Conservation (phyloP, 139 green algal species). For the Tetraselmis chui region DNA sequence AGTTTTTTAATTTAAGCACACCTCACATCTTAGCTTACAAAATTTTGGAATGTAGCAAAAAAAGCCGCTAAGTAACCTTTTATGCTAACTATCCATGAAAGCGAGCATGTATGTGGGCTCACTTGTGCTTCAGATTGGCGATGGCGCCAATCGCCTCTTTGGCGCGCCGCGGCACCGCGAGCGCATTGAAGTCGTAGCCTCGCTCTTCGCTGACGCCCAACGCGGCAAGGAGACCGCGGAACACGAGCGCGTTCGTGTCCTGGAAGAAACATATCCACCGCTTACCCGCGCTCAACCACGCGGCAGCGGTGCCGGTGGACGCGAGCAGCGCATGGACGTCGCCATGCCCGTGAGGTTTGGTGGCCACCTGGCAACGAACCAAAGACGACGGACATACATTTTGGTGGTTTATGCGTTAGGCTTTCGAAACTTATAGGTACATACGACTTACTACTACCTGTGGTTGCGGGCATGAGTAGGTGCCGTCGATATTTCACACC, state of each 20-base stretch:
- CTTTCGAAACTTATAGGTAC: too few relatives aligned
- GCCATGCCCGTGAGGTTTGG: slow-evolving; percentile 96
- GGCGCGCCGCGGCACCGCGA: slow-evolving; percentile 70
- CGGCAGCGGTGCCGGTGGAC: slow-evolving; percentile 51
- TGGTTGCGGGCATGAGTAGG: too few relatives aligned
- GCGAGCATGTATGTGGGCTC: background rate
- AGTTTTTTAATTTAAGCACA: too few relatives aligned
- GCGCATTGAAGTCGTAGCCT: slow-evolving; percentile 88
- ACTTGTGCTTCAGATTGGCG: slow-evolving; percentile 35
- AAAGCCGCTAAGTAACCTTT: too few relatives aligned
- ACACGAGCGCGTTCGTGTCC: slow-evolving; percentile 96
- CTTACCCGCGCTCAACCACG: slow-evolving; percentile 63
- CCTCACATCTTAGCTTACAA: too few relatives aligned
- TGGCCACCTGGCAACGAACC: slow-evolving; percentile 72
- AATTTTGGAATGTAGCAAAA: too few relatives aligned
- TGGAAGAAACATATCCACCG: slow-evolving; percentile 98
- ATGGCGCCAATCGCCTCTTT: slow-evolving; percentile 93
- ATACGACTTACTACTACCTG: too few relatives aligned
- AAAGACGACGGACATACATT: too few relatives aligned
- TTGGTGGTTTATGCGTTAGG: too few relatives aligned
- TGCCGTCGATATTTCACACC: too few relatives aligned
- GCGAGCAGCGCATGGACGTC: slow-evolving; percentile 96
- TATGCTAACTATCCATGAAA: too few relatives aligned
- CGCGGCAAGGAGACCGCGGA: slow-evolving; percentile 77
- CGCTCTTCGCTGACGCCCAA: slow-evolving; percentile 60